Conservation (phyloP, 2,329 filamentous ascomycete species). For the Pseudogymnoascus sp. region DNA sequence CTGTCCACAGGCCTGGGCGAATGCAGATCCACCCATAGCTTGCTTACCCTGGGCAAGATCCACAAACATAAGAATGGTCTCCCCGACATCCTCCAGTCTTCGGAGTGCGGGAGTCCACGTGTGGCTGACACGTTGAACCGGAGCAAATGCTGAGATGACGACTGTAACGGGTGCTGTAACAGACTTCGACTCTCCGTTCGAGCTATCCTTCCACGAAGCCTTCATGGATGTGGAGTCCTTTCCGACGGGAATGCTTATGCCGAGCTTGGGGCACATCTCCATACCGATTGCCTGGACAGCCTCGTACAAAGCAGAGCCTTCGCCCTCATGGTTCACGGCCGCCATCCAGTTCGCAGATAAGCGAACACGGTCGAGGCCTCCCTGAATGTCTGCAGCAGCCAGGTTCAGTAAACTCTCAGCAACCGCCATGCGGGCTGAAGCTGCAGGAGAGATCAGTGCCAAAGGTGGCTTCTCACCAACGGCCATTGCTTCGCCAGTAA, state of each 20-base stretch:
- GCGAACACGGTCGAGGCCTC: constrained; percentile 69
- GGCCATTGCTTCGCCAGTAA: constrained; percentile 91
- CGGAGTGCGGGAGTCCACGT: constrained; percentile 92
- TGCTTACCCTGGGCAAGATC: constrained; percentile 76
- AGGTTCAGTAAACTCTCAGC: constrained; percentile 91
- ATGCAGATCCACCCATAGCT: constrained; percentile 79
- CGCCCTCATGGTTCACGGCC: constrained; percentile 84
- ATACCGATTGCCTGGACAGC: constrained; percentile 89
- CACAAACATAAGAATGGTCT: constrained; percentile 81
- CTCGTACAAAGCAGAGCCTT: constrained; percentile 86
- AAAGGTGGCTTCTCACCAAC: constrained; percentile 90
- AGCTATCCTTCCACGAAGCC: constrained; percentile 78
- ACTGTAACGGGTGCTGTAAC: constrained; percentile 89
- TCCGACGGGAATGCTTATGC: constrained; percentile 87
- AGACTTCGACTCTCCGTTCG: constrained; percentile 61
- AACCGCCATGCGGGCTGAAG: constrained; percentile 93
- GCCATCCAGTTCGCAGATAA: constrained; percentile 99
- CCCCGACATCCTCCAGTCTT: constrained; percentile 76
- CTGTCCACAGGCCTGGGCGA: constrained; percentile 83
- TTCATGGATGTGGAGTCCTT: constrained; percentile 99
- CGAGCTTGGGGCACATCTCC: constrained; percentile 83
- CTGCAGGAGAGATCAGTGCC: constrained; percentile 79
- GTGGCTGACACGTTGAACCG: constrained; percentile 71
- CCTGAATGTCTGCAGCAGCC: constrained; percentile 67
- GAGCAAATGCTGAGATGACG: constrained; percentile 82